These are phyloP conservation scores for Cochlearia excelsa DNA, from an alignment of 345 rosid genomes.

Conservation along the genomic window DNA sequence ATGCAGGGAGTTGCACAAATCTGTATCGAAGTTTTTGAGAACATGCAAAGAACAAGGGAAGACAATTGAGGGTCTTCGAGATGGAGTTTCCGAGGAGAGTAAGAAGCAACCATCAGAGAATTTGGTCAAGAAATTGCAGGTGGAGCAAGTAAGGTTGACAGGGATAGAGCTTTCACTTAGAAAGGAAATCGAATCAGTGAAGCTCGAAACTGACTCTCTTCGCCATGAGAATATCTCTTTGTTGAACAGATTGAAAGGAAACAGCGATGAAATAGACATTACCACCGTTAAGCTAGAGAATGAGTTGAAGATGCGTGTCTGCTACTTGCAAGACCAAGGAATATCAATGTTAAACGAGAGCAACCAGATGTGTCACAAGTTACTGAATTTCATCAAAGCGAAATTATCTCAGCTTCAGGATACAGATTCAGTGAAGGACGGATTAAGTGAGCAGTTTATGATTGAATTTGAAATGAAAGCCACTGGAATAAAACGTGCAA, in stretches of 20 bases:
- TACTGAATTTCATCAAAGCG: slow-evolving; percentile 62
- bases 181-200: slow-evolving; percentile 62
- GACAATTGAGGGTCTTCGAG: slow-evolving; percentile 76
- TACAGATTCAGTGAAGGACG: slow-evolving; percentile 32
- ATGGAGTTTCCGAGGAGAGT: slow-evolving; percentile 44
- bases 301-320: slow-evolving; percentile 58
- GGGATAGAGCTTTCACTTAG: slow-evolving; percentile 77
- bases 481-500: slow-evolving; percentile 65
- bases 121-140: slow-evolving; percentile 51
- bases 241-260: slow-evolving; percentile 68
- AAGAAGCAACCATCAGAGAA: slow-evolving; percentile 48
- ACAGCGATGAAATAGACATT: slow-evolving; percentile 47
- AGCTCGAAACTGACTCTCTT: slow-evolving; percentile 70
- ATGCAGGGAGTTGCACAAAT: slow-evolving; percentile 84
- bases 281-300: slow-evolving; percentile 64
- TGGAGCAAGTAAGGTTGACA: slow-evolving; percentile 83
- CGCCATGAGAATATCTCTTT: slow-evolving; percentile 80
- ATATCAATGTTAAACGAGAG: slow-evolving; percentile 62
- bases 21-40: slow-evolving; percentile 59
- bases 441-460: slow-evolving; percentile 63
- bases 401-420: slow-evolving; percentile 47
- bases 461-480: slow-evolving; percentile 70
- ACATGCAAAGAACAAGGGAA: slow-evolving; percentile 83
- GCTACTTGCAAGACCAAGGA: slow-evolving; percentile 80
- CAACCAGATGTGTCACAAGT: slow-evolving; percentile 52